Evolutionary conservation across 2,329 filamentous ascomycete genomes (phyloP).

Genomic region (Claviceps humidiphila): DNA sequence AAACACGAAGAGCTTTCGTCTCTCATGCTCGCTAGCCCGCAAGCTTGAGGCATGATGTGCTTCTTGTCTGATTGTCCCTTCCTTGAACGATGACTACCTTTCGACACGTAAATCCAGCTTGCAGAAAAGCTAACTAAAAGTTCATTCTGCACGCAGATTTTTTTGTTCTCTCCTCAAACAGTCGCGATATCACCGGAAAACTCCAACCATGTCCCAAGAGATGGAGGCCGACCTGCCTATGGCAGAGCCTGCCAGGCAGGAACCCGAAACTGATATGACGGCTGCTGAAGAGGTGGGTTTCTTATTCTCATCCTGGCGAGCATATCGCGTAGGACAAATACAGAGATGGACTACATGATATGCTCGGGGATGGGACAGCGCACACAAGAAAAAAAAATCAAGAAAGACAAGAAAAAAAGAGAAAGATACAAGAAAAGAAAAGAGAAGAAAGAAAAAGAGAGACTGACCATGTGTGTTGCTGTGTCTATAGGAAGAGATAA

Average conservation of each 20-base stretch:
- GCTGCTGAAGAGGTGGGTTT: slow-evolving; percentile 10
- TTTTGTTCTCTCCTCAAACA: neutral
- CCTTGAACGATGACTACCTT: neutral
- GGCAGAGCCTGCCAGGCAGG: slow-evolving; percentile 2
- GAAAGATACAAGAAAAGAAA: neutral
- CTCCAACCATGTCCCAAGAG: slow-evolving; percentile 4
- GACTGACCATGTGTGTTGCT: slow-evolving; percentile 17
- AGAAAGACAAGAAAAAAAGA: neutral
- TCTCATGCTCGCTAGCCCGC: neutral
- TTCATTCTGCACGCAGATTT: neutral
- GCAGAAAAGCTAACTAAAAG: neutral
- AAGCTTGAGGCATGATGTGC: neutral
- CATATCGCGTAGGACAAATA: neutral
- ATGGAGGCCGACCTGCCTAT: slow-evolving; percentile 4
- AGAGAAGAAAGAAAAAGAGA: slow-evolving; percentile 3
- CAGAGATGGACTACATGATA: neutral
- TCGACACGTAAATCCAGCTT: neutral
- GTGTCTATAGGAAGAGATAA: slow-evolving; percentile 56
- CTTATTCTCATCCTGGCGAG: neutral
- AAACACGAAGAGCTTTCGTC: neutral
- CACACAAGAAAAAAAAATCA: neutral
- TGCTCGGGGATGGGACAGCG: neutral
- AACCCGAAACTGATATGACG: slow-evolving; percentile 7
- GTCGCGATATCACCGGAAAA: neutral
- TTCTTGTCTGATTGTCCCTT: neutral